Evolutionary conservation across 2,329 filamentous ascomycete genomes (phyloP).

Genomic region (Colletotrichum navitas): DNA sequence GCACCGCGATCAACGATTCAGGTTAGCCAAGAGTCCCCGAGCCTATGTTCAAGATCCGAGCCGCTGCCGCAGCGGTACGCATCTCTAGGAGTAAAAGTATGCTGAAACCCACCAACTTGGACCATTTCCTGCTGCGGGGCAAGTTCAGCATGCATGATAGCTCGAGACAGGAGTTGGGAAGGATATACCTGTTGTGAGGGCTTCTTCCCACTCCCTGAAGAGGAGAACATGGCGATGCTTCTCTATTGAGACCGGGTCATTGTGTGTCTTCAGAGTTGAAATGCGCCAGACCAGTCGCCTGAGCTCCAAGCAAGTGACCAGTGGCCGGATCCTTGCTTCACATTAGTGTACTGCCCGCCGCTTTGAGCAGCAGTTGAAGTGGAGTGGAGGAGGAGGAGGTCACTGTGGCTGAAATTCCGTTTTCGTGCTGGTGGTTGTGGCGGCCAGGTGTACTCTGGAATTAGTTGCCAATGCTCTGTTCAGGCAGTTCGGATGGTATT

Average conservation of each 20-base stretch:
- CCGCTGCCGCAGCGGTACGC: slow-evolving; percentile 17
- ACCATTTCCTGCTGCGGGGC: slow-evolving; percentile 88
- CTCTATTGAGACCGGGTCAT: slow-evolving; percentile 41
- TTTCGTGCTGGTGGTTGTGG: slow-evolving; percentile 21
- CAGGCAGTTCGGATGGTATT: neutral
- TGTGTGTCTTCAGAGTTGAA: slow-evolving; percentile 38
- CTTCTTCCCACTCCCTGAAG: slow-evolving; percentile 77
- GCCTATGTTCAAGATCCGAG: slow-evolving; percentile 20
- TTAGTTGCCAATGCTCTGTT: slow-evolving; percentile 9
- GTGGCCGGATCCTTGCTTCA: slow-evolving; percentile 42
- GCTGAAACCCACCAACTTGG: slow-evolving; percentile 85
- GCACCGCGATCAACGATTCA: slow-evolving; percentile 42
- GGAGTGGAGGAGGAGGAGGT: slow-evolving; percentile 35
- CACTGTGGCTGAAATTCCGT: slow-evolving; percentile 37
- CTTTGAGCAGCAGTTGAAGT: slow-evolving; percentile 41
- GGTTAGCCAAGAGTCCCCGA: slow-evolving; percentile 38
- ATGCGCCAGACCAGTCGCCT: slow-evolving; percentile 40
- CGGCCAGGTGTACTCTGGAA: neutral
- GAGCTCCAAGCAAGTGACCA: slow-evolving; percentile 41
- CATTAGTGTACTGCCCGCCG: slow-evolving; percentile 39
- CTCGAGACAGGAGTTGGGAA: slow-evolving; percentile 25
- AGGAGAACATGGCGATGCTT: slow-evolving; percentile 70
- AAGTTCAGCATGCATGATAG: slow-evolving; percentile 49
- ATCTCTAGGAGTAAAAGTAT: slow-evolving; percentile 31
- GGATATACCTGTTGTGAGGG: slow-evolving; percentile 75